A percentile compares a stretch with the other conserved stretches of the same genome.
These are phyloP conservation scores for Chiua sp. DNA, from an alignment of 1,284 basidiomycete species.

Conservation along the genomic window DNA sequence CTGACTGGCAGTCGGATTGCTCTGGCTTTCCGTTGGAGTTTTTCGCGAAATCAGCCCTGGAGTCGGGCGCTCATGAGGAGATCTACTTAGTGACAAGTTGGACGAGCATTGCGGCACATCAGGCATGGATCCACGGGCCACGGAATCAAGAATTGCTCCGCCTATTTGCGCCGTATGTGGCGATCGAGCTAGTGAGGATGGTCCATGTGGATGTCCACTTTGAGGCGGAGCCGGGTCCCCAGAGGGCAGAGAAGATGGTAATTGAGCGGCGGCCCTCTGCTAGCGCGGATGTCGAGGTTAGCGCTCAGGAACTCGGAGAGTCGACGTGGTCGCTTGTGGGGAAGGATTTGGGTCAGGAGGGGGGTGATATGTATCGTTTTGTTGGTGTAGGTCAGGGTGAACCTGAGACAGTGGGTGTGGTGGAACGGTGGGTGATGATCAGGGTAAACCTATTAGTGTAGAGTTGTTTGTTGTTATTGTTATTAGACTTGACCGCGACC, in stretches of 20 bases:
- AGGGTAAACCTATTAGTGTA: not conserved
- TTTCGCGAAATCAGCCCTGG: constrained; percentile 28
- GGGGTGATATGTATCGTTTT: constrained; percentile 18
- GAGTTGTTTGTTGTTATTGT: no score
- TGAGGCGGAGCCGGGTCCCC: constrained; percentile 26
- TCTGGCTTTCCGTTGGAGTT: constrained; percentile 47
- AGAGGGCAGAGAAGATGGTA: constrained; percentile 10
- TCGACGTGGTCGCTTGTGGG: constrained; percentile 12
- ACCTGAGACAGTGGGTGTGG: not conserved
- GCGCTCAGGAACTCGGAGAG: no score
- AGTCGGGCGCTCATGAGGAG: constrained; percentile 24
- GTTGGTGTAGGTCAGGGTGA: not conserved
- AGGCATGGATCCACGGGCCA: constrained; percentile 48
- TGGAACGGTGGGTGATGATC: constrained; percentile 16
- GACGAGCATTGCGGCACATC: constrained; percentile 45
- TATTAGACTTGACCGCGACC: no score
- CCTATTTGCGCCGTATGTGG: constrained; percentile 36
- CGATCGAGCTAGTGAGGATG: constrained; percentile 37
- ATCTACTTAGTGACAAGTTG: constrained; percentile 53
- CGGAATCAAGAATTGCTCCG: constrained; percentile 45
- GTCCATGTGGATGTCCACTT: constrained; percentile 48
- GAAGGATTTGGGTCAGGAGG: constrained; percentile 12
- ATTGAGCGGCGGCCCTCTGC: constrained; percentile 10
- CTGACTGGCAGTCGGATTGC: constrained; percentile 41
- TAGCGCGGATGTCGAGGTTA: not conserved